Evolutionary conservation across 257 asterid genomes (phyloP).

Genomic region (Paraleonurus japonicus): DNA sequence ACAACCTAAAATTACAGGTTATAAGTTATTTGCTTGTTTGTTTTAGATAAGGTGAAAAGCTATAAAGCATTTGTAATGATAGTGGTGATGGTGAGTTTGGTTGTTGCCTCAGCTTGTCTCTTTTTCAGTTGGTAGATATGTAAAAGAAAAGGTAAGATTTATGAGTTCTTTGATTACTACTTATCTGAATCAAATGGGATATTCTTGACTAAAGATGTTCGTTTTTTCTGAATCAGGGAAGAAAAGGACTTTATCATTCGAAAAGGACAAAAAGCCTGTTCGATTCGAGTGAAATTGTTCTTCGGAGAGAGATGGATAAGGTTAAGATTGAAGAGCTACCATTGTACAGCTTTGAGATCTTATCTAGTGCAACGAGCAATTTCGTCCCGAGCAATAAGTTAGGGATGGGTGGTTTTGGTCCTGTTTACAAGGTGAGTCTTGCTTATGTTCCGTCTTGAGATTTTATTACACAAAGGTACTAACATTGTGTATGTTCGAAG

Average conservation of each 20-base stretch:
- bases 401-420: constrained; percentile 52
- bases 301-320: constrained; percentile 23
- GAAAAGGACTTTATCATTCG: neutral
- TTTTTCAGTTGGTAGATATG: constrained; percentile 27
- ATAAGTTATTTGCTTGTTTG: constrained; percentile 7
- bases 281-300: constrained; percentile 18
- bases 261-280: neutral
- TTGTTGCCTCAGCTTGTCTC: constrained; percentile 19
- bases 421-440: constrained; percentile 35
- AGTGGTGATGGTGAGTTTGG: constrained; percentile 6
- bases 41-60: constrained; percentile 22
- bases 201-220: neutral
- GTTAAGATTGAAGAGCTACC: constrained; percentile 39
- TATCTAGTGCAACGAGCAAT: constrained; percentile 33
- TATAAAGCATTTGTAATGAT: constrained; percentile 10
- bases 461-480: neutral
- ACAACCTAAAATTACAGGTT: neutral
- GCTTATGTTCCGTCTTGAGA: neutral
- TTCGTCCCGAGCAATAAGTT: constrained; percentile 30
- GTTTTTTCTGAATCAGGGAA: constrained; percentile 6
- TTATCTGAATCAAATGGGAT: no score
- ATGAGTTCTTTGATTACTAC: neutral
- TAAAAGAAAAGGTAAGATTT: constrained; percentile 15
- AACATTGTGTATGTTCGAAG: constrained; percentile 12
- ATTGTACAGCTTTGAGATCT: constrained; percentile 26